Conservation (phyloP, 2,329 filamentous ascomycete genomes). For the Epichloe brachyelytri region DNA sequence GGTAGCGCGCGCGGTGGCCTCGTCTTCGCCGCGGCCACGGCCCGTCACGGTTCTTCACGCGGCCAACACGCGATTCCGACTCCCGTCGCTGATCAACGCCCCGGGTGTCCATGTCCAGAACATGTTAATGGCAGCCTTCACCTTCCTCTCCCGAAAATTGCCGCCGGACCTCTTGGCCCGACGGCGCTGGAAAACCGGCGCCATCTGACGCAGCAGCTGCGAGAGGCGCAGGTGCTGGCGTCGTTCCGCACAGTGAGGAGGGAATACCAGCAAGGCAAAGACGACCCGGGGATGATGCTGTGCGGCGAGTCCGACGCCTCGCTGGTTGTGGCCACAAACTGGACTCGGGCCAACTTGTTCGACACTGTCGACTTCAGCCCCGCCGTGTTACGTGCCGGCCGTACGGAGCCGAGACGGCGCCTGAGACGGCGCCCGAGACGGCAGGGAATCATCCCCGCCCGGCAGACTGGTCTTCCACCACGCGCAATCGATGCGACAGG, state of each 20-base stretch:
- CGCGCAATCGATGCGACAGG: too few species aligned
- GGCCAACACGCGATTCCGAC: too few species aligned
- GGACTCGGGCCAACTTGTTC: background rate
- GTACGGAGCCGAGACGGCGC: too few species aligned
- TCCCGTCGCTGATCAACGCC: slow-evolving; percentile 5
- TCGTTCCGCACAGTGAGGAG: background rate
- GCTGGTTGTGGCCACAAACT: background rate
- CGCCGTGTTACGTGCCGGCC: background rate
- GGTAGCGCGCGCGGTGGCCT: too few species aligned
- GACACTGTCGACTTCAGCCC: background rate
- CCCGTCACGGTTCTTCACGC: too few species aligned
- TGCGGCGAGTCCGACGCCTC: background rate
- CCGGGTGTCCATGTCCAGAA: slow-evolving; percentile 14
- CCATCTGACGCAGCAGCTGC: background rate
- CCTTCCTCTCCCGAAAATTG: background rate
- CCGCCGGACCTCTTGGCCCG: background rate
- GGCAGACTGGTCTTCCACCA: too few species aligned
- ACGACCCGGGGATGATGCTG: background rate
- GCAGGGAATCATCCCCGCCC: too few species aligned
- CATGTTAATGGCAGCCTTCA: background rate
- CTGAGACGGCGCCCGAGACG: too few species aligned
- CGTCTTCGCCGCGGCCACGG: too few species aligned
- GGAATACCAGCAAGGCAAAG: background rate
- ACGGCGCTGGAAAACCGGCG: background rate
- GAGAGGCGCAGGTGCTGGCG: background rate